Percentiles rank a stretch among this genome's conserved stretches.
Conservation (phyloP, 2,329 filamentous ascomycete species). For the Ophiostoma quercus region DNA sequence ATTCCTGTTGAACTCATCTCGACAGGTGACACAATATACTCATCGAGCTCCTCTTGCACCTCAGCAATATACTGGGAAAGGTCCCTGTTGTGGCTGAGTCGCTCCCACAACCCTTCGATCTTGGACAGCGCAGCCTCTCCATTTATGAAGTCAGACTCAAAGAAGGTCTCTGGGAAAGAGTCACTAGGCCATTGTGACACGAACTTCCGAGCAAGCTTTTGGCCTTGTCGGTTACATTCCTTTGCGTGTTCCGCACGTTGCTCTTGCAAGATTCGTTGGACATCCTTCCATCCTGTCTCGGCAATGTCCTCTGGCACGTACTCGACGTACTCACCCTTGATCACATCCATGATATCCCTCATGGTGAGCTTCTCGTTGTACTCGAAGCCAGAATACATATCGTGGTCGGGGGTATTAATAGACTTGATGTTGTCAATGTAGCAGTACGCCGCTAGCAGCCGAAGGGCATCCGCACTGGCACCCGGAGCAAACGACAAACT, state of each 20-base stretch:
- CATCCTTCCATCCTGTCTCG: not conserved
- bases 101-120: slow-evolving; percentile 44
- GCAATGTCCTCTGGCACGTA: not conserved
- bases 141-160: slow-evolving; percentile 34
- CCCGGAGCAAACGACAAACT: slow-evolving; percentile 30
- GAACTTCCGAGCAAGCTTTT: not conserved
- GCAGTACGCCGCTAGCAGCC: slow-evolving; percentile 42
- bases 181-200: not conserved
- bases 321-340: slow-evolving; percentile 2
- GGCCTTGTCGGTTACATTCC: not conserved
- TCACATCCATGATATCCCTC: not conserved
- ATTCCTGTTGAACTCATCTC: not conserved
- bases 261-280: not conserved
- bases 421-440: slow-evolving; percentile 38
- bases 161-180: not conserved
- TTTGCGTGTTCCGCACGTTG: not conserved
- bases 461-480: slow-evolving; percentile 30
- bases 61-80: slow-evolving; percentile 41
- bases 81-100: slow-evolving; percentile 45
- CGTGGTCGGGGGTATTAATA: slow-evolving; percentile 32
- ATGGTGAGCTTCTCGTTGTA: slow-evolving; percentile 17
- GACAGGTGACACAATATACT: not conserved
- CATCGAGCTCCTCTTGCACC: slow-evolving; percentile 35
- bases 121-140: slow-evolving; percentile 36
- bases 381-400: slow-evolving; percentile 7